Evolutionary conservation across 768 basidiomycete genomes (phyloP).

Genomic region (Lentinula aciculospora): DNA sequence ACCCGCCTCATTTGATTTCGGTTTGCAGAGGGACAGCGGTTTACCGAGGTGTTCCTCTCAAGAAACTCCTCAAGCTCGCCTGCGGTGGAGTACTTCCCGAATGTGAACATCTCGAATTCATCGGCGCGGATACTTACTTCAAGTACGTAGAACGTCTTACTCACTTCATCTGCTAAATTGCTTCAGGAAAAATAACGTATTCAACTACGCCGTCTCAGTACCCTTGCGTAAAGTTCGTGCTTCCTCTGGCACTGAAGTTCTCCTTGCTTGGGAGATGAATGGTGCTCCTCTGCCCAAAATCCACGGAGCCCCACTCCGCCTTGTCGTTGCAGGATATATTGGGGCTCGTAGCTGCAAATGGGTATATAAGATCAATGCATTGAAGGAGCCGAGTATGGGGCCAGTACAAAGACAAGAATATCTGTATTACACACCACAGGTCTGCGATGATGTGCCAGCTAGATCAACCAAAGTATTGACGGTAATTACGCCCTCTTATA

Average conservation of each 20-base stretch:
- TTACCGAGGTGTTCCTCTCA: conserved; percentile 46
- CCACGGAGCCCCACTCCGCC: conserved; percentile 44
- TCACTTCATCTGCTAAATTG: not conserved
- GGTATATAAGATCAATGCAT: conserved; percentile 47
- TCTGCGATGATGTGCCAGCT: conserved; percentile 10
- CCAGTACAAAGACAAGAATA: conserved; percentile 52
- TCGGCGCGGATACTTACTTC: conserved; percentile 55
- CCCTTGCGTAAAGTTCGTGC: conserved; percentile 42
- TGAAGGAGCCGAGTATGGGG: conserved; percentile 41
- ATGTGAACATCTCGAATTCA: conserved; percentile 47
- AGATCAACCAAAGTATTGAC: not conserved
- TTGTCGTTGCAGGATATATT: conserved; percentile 49
- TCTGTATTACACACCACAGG: conserved; percentile 45
- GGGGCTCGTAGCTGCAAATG: conserved; percentile 51
- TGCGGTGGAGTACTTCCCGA: conserved; percentile 45
- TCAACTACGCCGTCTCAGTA: conserved; percentile 40
- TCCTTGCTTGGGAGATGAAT: conserved; percentile 53
- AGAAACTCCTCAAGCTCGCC: conserved; percentile 47
- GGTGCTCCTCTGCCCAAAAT: conserved; percentile 42
- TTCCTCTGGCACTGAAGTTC: conserved; percentile 33
- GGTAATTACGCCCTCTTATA: conserved; percentile 13
- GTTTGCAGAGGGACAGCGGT: conserved; percentile 40
- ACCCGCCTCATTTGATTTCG: not conserved
- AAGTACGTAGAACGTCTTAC: conserved; percentile 25
- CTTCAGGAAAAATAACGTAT: conserved; percentile 26